Percentiles rank a stretch among this genome's conserved stretches.
Conservation (phyloP, 192 early-diverging fungal species). For the Rhizophagus prolifer region DNA sequence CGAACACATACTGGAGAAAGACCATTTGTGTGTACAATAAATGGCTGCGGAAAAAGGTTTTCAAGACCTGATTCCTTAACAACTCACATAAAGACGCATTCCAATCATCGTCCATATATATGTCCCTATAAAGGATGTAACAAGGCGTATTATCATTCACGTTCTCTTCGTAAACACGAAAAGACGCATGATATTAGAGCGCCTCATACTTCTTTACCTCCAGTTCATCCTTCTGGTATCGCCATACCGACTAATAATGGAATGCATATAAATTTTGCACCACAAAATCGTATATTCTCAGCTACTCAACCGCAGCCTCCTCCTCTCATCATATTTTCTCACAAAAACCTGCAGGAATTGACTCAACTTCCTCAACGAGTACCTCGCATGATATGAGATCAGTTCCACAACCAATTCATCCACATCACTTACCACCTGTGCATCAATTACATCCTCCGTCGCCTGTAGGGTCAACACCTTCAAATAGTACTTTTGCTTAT, state of each 20-base stretch:
- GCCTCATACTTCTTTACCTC: slow-evolving; percentile 2
- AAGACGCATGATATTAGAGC: slow-evolving; percentile 27
- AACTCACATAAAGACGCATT: slow-evolving; percentile 58
- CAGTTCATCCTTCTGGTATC: slow-evolving; percentile 22
- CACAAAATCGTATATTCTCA: slow-evolving; percentile 5
- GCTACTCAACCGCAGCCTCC: not conserved
- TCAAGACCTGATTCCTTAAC: slow-evolving; percentile 50
- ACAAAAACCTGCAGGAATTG: not conserved
- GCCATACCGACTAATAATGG: not conserved
- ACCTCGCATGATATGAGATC: not conserved
- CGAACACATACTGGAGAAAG: slow-evolving; percentile 76
- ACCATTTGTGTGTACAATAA: slow-evolving; percentile 62
- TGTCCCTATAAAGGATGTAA: slow-evolving; percentile 51
- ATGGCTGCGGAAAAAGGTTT: slow-evolving; percentile 51
- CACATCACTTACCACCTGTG: not conserved
- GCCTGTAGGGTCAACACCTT: not conserved
- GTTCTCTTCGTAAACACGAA: slow-evolving; percentile 65
- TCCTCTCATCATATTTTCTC: not conserved
- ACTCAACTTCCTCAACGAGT: not conserved
- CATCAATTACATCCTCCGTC: slow-evolving; percentile 20
- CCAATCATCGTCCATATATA: slow-evolving; percentile 55
- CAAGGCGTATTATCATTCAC: slow-evolving; percentile 63
- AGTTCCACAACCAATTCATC: not conserved
- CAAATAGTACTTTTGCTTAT: not conserved
- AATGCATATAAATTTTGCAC: slow-evolving; percentile 25